Percentiles rank a stretch among this genome's conserved stretches.
Conservation (phyloP, 495 filamentous ascomycete species). For the Neurospora cerealis region DNA sequence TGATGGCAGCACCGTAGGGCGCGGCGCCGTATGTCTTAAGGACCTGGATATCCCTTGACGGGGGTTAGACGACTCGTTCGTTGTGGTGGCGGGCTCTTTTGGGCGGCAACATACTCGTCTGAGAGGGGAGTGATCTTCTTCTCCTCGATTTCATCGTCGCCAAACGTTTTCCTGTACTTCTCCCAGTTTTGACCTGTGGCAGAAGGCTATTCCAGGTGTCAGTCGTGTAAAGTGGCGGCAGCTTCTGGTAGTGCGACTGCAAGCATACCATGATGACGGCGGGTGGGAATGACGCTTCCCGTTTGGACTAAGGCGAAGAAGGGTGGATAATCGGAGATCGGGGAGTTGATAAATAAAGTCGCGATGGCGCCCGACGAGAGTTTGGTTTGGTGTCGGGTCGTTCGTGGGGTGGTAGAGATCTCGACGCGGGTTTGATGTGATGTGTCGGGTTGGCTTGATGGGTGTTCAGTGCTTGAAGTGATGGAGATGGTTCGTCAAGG, state of each 20-base stretch:
- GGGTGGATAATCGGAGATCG: neutral
- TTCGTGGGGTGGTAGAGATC: constrained; percentile 1
- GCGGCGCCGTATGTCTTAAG: constrained; percentile 98
- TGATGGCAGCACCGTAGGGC: constrained; percentile 82
- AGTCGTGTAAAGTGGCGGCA: constrained; percentile 2
- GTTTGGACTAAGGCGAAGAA: neutral
- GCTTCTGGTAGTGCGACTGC: neutral
- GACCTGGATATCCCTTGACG: constrained; percentile 85
- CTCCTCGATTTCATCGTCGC: constrained; percentile 92
- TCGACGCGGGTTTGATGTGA: neutral
- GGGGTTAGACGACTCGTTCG: constrained; percentile 23
- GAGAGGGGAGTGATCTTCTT: constrained; percentile 98
- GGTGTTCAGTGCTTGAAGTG: constrained; percentile 1
- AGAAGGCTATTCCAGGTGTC: constrained; percentile 50
- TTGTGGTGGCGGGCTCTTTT: constrained; percentile 5
- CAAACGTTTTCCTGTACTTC: constrained; percentile 95
- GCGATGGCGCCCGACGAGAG: neutral
- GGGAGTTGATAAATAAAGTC: neutral
- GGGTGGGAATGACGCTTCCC: neutral
- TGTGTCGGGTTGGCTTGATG: constrained; percentile 7
- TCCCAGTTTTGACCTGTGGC: constrained; percentile 93
- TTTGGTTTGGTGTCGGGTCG: constrained; percentile 10
- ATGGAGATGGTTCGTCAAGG: constrained; percentile 17
- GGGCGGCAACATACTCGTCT: constrained; percentile 64
- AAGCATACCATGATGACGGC: constrained; percentile 17